Evolutionary conservation across 176 grass and related monocot genomes (phyloP).

Genomic region (barley (Hordeum vulgare)): MorexV3_pseudomolecules_assembly NC_058520.1:518072710-518073209

Average conservation of each 20-base stretch:
- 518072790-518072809: conserved; percentile 1
- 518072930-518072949: not conserved
- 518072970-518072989: not conserved
- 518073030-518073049: not conserved
- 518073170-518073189: not conserved
- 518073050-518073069: not conserved
- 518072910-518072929: conserved; percentile 2
- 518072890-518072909: conserved; percentile 64
- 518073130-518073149: not conserved
- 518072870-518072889: conserved; percentile 70
- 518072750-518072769: not conserved
- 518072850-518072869: conserved; percentile 74
- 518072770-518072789: not conserved
- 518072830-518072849: conserved; percentile 68
- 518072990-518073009: not conserved
- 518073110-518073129: not conserved
- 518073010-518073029: not conserved
- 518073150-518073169: not conserved
- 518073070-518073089: not conserved
- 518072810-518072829: conserved; percentile 44
- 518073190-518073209: not conserved
- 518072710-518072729: conserved; percentile 1
- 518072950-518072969: not conserved
- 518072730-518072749: not conserved
- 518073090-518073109: not conserved